Evolutionary conservation across 2,329 filamentous ascomycete species (phyloP).

Genomic region (Cordyceps fumosorosea): DNA sequence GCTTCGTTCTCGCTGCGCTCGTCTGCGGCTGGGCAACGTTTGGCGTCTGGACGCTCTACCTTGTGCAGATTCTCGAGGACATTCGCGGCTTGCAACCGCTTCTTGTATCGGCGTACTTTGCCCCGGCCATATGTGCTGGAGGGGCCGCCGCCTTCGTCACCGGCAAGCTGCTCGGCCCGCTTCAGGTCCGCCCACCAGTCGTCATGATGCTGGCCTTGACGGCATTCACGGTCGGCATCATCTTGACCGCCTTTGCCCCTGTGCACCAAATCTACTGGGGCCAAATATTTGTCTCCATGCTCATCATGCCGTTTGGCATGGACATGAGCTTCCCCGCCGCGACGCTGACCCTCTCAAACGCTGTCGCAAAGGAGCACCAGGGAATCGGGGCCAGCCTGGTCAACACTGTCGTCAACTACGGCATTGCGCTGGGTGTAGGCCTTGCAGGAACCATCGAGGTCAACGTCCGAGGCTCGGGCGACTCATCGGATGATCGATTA

Average conservation of each 20-base stretch:
- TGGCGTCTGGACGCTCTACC: slow-evolving; percentile 47
- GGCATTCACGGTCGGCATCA: slow-evolving; percentile 36
- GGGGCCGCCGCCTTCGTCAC: slow-evolving; percentile 38
- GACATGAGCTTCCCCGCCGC: slow-evolving; percentile 61
- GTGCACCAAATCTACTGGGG: slow-evolving; percentile 56
- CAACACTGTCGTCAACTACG: slow-evolving; percentile 62
- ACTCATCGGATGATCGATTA: slow-evolving; percentile 21
- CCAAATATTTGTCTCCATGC: slow-evolving; percentile 51
- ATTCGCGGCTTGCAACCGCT: slow-evolving; percentile 37
- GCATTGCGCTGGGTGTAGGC: slow-evolving; percentile 58
- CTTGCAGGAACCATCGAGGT: slow-evolving; percentile 59
- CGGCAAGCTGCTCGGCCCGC: slow-evolving; percentile 34
- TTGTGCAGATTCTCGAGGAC: slow-evolving; percentile 42
- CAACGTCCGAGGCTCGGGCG: slow-evolving; percentile 23
- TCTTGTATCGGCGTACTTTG: slow-evolving; percentile 37
- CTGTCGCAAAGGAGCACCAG: slow-evolving; percentile 38
- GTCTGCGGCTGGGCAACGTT: slow-evolving; percentile 49
- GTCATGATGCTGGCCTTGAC: slow-evolving; percentile 40
- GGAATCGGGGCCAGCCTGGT: slow-evolving; percentile 48
- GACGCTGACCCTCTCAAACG: slow-evolving; percentile 52
- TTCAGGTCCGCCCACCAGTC: slow-evolving; percentile 26
- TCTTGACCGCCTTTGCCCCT: slow-evolving; percentile 42
- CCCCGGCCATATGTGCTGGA: slow-evolving; percentile 37
- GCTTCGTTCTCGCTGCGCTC: slow-evolving; percentile 51
- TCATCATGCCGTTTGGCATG: slow-evolving; percentile 57